Evolutionary conservation across 2,329 filamentous ascomycete species (phyloP).

Genomic region (Dissoconium aciculare): DNA sequence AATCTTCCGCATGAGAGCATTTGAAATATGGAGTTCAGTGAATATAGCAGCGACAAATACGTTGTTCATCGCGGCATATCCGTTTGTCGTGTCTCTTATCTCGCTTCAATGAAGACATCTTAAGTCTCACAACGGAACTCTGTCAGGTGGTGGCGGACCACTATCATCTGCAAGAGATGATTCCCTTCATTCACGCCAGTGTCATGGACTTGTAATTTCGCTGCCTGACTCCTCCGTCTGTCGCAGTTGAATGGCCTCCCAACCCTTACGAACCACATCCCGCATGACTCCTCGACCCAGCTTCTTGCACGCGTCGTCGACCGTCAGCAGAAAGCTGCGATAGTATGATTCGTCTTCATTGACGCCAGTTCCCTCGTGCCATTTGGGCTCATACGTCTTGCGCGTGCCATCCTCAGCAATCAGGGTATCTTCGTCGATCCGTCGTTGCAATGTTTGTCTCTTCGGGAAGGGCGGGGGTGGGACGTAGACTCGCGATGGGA

Average conservation of each 20-base stretch:
- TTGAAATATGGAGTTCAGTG: too few relatives aligned
- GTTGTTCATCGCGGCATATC: too few relatives aligned
- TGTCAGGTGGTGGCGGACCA: too few relatives aligned
- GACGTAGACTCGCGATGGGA: slow-evolving; percentile 15
- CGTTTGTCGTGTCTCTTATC: too few relatives aligned
- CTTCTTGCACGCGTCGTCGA: slow-evolving; percentile 30
- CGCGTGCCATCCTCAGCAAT: slow-evolving; percentile 21
- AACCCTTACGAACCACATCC: slow-evolving; percentile 33
- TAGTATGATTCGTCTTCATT: slow-evolving; percentile 34
- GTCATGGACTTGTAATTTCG: too few relatives aligned
- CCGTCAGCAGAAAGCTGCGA: slow-evolving; percentile 27
- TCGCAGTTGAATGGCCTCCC: slow-evolving; percentile 29
- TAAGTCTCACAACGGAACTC: too few relatives aligned
- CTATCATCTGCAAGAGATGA: too few relatives aligned
- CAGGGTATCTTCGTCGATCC: slow-evolving; percentile 26
- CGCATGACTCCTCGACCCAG: slow-evolving; percentile 28
- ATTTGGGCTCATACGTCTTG: slow-evolving; percentile 30
- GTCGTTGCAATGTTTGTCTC: slow-evolving; percentile 24
- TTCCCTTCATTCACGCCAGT: too few relatives aligned
- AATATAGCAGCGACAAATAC: too few relatives aligned
- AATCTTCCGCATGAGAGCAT: too few relatives aligned
- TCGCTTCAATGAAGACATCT: too few relatives aligned
- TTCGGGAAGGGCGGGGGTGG: slow-evolving; percentile 26
- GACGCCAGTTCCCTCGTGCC: slow-evolving; percentile 35
- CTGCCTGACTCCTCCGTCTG: slow-evolving; percentile 24